phyloP scores from a whole-genome alignment of 83 land plant species.

The Diphasiastrum complanatum region DNA sequence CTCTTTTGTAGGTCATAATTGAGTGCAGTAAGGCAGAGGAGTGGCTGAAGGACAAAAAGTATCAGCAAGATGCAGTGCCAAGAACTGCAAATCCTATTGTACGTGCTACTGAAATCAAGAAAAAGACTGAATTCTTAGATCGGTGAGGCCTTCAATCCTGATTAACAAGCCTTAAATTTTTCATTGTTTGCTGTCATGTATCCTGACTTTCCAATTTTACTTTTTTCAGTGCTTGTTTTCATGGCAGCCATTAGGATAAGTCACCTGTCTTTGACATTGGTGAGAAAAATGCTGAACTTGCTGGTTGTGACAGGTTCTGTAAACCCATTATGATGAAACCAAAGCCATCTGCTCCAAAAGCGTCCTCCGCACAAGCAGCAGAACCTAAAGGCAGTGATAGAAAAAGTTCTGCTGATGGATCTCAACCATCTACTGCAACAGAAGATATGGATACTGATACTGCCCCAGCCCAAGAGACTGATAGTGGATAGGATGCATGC shows the following conservation, averaged over 20 bases:
- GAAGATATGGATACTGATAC: constrained; percentile 33
- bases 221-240: background rate
- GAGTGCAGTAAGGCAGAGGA: constrained; percentile 83
- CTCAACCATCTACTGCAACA: constrained; percentile 16
- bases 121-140: constrained; percentile 73
- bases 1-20: constrained; percentile 52
- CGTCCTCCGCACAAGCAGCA: constrained; percentile 39
- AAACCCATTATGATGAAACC: constrained; percentile 94
- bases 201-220: background rate
- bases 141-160: constrained; percentile 36
- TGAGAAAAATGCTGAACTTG: background rate
- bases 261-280: too few species aligned
- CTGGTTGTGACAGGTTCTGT: constrained; percentile 52
- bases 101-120: constrained; percentile 56
- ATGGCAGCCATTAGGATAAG: too few species aligned
- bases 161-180: background rate
- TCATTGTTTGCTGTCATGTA: background rate
- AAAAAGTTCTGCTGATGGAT: constrained; percentile 17
- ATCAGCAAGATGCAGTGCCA: constrained; percentile 69
- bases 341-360: constrained; percentile 63
- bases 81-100: constrained; percentile 65
- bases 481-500: too few species aligned
- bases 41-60: constrained; percentile 77
- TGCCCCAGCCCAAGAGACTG: background rate
- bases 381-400: constrained; percentile 27